A percentile compares a stretch with the other conserved stretches of the same genome.
These are phyloP conservation scores for Melanopsichium pennsylvanicum DNA, from an alignment of 1,284 basidiomycete genomes.

Conservation along the genomic window DNA sequence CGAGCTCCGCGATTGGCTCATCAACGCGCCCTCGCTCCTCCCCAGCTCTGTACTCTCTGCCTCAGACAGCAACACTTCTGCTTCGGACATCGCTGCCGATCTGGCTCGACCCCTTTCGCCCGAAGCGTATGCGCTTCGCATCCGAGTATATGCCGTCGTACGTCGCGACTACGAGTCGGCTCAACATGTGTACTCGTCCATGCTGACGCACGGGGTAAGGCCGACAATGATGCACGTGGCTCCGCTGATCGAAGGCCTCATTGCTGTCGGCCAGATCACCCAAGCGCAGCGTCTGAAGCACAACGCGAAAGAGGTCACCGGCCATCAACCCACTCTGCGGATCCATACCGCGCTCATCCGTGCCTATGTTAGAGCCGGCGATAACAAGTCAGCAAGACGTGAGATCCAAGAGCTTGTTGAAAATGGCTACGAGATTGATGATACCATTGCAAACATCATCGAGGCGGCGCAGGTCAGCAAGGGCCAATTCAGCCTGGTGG, in stretches of 20 bases:
- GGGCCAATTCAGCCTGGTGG: constrained; percentile 12
- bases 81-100: too few species aligned
- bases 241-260: constrained; percentile 43
- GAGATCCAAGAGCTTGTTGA: constrained; percentile 26
- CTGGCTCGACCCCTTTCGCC: constrained; percentile 18
- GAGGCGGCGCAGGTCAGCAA: constrained; percentile 26
- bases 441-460: constrained; percentile 34
- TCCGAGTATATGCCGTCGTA: constrained; percentile 46
- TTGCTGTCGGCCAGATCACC: constrained; percentile 15
- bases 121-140: constrained; percentile 39
- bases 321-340: constrained; percentile 28
- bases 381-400: constrained; percentile 9
- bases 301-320: constrained; percentile 23
- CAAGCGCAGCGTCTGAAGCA: constrained; percentile 40
- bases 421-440: constrained; percentile 33
- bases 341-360: constrained; percentile 46
- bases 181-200: constrained; percentile 34
- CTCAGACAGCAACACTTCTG: too few species aligned
- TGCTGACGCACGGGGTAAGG: constrained; percentile 33
- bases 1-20: constrained; percentile 31
- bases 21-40: constrained; percentile 16
- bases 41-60: not conserved
- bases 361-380: constrained; percentile 20
- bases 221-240: constrained; percentile 48
- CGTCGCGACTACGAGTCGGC: constrained; percentile 39